phyloP scores from a whole-genome alignment of 345 rosid species.

The Anastatica hierochuntica region DNA sequence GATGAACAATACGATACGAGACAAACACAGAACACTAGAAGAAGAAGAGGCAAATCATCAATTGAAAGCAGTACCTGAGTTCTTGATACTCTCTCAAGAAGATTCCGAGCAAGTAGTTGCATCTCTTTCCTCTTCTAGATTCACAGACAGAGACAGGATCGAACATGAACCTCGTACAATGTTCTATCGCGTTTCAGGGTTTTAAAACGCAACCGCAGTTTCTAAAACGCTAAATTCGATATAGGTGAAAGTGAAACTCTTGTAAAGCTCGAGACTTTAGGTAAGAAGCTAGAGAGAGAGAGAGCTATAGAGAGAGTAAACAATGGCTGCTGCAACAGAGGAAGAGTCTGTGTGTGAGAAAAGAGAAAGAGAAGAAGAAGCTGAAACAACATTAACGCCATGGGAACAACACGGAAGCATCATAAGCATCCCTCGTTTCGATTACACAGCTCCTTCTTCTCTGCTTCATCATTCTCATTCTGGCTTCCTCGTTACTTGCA shows the following conservation, averaged over 20 bases:
- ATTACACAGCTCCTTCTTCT: constrained; percentile 78
- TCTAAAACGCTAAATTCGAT: background rate
- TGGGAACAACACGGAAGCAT: constrained; percentile 79
- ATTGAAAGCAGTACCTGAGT: constrained; percentile 23
- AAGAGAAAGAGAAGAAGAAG: constrained; percentile 21
- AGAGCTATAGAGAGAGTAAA: background rate
- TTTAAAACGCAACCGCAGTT: constrained; percentile 20
- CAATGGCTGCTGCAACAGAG: constrained; percentile 4
- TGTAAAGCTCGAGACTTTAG: constrained; percentile 8
- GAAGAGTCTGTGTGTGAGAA: constrained; percentile 12
- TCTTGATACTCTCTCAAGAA: constrained; percentile 27
- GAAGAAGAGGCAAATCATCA: background rate
- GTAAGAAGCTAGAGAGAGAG: background rate
- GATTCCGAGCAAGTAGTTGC: constrained; percentile 32
- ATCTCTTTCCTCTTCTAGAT: constrained; percentile 13
- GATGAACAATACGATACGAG: background rate
- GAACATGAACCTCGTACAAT: constrained; percentile 9
- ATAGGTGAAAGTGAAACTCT: background rate
- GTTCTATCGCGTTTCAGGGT: constrained; percentile 19
- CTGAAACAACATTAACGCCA: constrained; percentile 37
- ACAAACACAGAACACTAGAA: background rate
- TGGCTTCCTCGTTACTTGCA: constrained; percentile 80
- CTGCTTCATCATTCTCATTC: constrained; percentile 65
- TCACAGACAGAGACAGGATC: background rate
- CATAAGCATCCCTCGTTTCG: constrained; percentile 85